Evolutionary conservation across 2,329 filamentous ascomycete species (phyloP).

Genomic region (Dothideomycetes sp.): DNA sequence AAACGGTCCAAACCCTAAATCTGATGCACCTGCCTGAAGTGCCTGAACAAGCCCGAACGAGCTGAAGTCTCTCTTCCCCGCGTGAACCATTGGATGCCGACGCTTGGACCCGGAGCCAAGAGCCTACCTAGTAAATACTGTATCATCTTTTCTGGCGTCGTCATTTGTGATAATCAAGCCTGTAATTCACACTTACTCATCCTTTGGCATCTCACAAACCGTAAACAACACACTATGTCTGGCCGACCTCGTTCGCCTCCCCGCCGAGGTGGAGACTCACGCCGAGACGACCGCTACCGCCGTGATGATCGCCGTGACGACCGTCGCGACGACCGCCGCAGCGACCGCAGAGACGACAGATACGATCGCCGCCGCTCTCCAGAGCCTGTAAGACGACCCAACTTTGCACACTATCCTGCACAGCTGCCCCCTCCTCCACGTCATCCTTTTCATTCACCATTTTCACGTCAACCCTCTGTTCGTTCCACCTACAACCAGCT

Average conservation of each 20-base stretch:
- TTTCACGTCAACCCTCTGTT: slow-evolving; percentile 16
- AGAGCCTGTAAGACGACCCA: slow-evolving; percentile 25
- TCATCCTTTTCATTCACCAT: no score
- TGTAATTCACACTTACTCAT: not conserved
- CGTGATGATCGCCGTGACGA: slow-evolving; percentile 17
- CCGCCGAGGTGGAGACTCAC: slow-evolving; percentile 8
- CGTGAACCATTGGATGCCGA: not conserved
- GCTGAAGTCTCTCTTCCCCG: not conserved
- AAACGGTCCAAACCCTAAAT: not conserved
- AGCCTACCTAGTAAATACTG: no score
- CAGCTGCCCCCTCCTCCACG: no score
- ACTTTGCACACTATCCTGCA: no score
- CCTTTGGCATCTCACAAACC: not conserved
- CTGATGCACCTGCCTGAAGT: no score
- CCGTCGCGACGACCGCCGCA: slow-evolving; percentile 18
- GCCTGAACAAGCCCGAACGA: no score
- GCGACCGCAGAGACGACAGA: slow-evolving; percentile 15
- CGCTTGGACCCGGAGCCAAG: no score
- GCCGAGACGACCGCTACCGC: slow-evolving; percentile 8
- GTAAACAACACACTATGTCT: slow-evolving; percentile 6
- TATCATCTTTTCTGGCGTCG: no score
- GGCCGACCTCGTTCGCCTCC: slow-evolving; percentile 11
- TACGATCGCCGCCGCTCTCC: slow-evolving; percentile 47
- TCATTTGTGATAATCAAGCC: no score
- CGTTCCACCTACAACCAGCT: slow-evolving; percentile 34